A percentile compares a stretch with the other conserved stretches of the same genome.
phyloP scores from a whole-genome alignment of 1,284 basidiomycete genomes.

The Singerocomus inundabilis region DNA sequence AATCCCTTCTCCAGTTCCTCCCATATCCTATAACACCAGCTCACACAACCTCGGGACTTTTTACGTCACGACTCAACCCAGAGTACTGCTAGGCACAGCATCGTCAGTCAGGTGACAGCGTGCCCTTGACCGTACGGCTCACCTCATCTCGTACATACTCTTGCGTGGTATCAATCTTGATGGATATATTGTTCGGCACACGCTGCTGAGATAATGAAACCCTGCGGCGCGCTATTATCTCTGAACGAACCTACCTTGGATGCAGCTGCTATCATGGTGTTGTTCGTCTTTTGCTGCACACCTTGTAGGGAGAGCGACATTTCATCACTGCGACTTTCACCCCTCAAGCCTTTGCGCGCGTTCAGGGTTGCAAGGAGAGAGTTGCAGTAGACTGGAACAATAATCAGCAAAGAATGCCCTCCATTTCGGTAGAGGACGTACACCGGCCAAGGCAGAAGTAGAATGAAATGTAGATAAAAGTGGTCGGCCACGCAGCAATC shows the following conservation, averaged over 20 bases:
- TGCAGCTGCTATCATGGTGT: slow-evolving; percentile 1
- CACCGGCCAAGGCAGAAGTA: slow-evolving; percentile 51
- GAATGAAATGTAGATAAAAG: slow-evolving; percentile 49
- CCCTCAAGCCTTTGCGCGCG: slow-evolving; percentile 39
- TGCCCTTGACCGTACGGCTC: neutral
- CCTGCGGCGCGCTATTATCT: neutral
- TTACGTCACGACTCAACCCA: slow-evolving; percentile 14
- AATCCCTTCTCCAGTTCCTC: neutral
- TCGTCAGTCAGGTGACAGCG: slow-evolving; percentile 21
- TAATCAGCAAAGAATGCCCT: neutral
- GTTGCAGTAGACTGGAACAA: slow-evolving; percentile 44
- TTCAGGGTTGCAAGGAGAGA: slow-evolving; percentile 52
- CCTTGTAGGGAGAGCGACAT: slow-evolving; percentile 7
- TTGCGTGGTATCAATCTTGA: slow-evolving; percentile 29
- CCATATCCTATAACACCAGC: neutral
- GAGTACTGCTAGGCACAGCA: slow-evolving; percentile 17
- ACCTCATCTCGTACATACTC: slow-evolving; percentile 25
- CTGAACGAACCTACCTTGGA: slow-evolving; percentile 8
- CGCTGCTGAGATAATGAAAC: slow-evolving; percentile 13
- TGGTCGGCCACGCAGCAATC: slow-evolving; percentile 39
- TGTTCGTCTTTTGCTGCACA: slow-evolving; percentile 7
- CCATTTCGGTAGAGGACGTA: slow-evolving; percentile 23
- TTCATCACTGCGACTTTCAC: slow-evolving; percentile 5
- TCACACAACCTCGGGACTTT: slow-evolving; percentile 24
- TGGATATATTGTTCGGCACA: slow-evolving; percentile 23